A percentile compares a stretch with the other conserved stretches of the same genome.
phyloP scores from a whole-genome alignment of 2,329 filamentous ascomycete species.

The Aspergillus chevalieri region DNA sequence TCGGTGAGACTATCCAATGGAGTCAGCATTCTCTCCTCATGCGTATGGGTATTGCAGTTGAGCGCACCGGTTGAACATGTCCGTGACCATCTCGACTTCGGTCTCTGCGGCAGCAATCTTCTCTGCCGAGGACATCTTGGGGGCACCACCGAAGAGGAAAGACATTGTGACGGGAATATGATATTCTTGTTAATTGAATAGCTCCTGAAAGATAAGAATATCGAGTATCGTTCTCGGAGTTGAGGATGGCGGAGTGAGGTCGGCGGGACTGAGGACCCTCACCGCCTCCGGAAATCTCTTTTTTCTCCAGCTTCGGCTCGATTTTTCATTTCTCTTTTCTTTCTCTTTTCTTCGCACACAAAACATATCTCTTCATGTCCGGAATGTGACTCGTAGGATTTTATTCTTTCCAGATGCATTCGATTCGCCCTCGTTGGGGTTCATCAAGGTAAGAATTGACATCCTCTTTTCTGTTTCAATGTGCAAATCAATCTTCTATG shows the following conservation, averaged over 20 bases:
- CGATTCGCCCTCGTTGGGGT: slow-evolving; percentile 32
- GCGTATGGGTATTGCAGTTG: not conserved
- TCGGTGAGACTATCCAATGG: slow-evolving; percentile 61
- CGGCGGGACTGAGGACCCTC: slow-evolving; percentile 1
- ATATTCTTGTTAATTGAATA: not conserved
- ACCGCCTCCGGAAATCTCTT: slow-evolving; percentile 15
- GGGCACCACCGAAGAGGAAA: slow-evolving; percentile 64
- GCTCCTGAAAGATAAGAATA: not conserved
- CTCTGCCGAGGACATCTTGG: slow-evolving; percentile 88
- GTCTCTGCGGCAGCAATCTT: slow-evolving; percentile 95
- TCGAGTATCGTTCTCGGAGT: not conserved
- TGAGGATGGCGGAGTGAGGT: not conserved
- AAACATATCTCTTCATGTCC: slow-evolving; percentile 2
- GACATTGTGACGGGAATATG: slow-evolving; percentile 51
- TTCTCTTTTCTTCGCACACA: not conserved
- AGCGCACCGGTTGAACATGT: slow-evolving; percentile 92
- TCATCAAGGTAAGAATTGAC: slow-evolving; percentile 31
- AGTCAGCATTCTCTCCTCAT: not conserved
- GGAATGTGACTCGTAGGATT: slow-evolving; percentile 19
- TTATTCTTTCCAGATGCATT: slow-evolving; percentile 30
- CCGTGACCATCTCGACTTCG: slow-evolving; percentile 94
- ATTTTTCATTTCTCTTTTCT: slow-evolving; percentile 10
- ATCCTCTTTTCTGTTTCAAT: slow-evolving; percentile 4
- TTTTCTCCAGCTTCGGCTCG: slow-evolving; percentile 5
- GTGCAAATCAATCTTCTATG: slow-evolving; percentile 21